Base-by-base conservation (phyloP, 768 basidiomycete species). In the Tubosaeta sp. region DNA sequence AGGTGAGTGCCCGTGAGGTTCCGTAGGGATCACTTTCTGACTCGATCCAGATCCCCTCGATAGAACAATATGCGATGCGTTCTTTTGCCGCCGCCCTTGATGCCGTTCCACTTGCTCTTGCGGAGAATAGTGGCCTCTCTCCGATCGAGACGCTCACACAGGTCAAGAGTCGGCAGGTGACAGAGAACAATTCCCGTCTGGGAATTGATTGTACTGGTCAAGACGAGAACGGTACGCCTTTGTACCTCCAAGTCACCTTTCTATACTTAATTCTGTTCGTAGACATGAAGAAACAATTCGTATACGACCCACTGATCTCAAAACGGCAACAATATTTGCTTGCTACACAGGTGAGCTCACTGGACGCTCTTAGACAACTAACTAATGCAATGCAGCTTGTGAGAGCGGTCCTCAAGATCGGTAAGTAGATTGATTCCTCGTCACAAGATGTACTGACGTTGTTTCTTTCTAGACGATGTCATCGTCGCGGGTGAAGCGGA, bases 1-100 rank as follows among this genome's bases (percentile, higher is more conserved):
- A 96, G 73, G 91, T 90, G 42, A 18, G 73, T 60, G 14, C 13
- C 39, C 31, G 30, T 52, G 39, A 36, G 2, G 18, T 45, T n/a
- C 35, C 21, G 31, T 10, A 3, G 7, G n/a, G 8, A 14, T 36
- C 11, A 9, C 34, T 22, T n/a, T 45, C 36, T 57, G 32, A 48
- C 38, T 19, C 41, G 31, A 39, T 22, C 13, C 50, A 94, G 90
- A 95, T 96, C 58, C 87, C 96, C 1, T 81, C 92, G 25, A 97
- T 99, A 62, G 96, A 99, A 72, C 96, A 99, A 76, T 99, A 99
- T 64, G 96, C 96, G 3, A 97, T 99, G 94, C 87, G 95, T 44
- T 94, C 96, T n/a, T 99, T 98, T 68, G 81, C 96, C 4, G 89
- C 90, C 30, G 95, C 96, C 13, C 76, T 99, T 8, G 96, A 99